phyloP scores from a whole-genome alignment of 2,329 filamentous ascomycete species.

The Diplodia mutila region DNA sequence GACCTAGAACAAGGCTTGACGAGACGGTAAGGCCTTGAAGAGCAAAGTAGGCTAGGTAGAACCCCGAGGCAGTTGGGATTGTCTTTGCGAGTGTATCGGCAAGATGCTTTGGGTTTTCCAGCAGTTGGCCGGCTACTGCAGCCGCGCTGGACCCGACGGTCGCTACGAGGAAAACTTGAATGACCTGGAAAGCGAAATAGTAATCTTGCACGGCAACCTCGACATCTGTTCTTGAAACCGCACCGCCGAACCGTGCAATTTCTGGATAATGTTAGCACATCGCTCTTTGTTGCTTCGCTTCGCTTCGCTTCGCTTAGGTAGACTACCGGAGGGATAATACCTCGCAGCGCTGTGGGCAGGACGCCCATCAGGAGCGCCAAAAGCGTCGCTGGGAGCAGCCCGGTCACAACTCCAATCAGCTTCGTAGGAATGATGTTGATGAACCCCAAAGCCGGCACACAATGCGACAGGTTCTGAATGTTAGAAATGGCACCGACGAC shows the following conservation, averaged over 20 bases:
- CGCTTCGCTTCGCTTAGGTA: too few relatives aligned
- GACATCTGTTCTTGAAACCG: conserved; percentile 75
- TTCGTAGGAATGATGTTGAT: conserved; percentile 69
- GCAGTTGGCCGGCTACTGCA: conserved; percentile 61
- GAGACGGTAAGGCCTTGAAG: conserved; percentile 85
- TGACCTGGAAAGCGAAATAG: conserved; percentile 89
- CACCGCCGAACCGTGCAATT: conserved; percentile 78
- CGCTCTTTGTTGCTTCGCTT: too few relatives aligned
- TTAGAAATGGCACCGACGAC: conserved; percentile 87
- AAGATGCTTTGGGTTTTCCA: conserved; percentile 63
- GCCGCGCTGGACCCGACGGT: conserved; percentile 82
- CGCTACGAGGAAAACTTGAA: too few relatives aligned
- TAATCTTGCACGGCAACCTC: conserved; percentile 89
- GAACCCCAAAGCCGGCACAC: conserved; percentile 71
- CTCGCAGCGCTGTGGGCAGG: too few relatives aligned
- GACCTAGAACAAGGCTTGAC: conserved; percentile 73
- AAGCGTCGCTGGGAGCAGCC: conserved; percentile 78
- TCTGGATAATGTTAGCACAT: conserved; percentile 55
- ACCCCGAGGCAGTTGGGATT: conserved; percentile 84
- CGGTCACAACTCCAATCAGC: conserved; percentile 83
- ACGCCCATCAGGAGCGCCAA: conserved; percentile 84
- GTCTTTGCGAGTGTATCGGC: conserved; percentile 70
- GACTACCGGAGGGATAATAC: too few relatives aligned
- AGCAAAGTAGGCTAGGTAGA: conserved; percentile 94
- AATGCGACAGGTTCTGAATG: conserved; percentile 67